Base-by-base conservation (phyloP, 805 yeast genomes). In the Candida palmyrensis region DNA sequence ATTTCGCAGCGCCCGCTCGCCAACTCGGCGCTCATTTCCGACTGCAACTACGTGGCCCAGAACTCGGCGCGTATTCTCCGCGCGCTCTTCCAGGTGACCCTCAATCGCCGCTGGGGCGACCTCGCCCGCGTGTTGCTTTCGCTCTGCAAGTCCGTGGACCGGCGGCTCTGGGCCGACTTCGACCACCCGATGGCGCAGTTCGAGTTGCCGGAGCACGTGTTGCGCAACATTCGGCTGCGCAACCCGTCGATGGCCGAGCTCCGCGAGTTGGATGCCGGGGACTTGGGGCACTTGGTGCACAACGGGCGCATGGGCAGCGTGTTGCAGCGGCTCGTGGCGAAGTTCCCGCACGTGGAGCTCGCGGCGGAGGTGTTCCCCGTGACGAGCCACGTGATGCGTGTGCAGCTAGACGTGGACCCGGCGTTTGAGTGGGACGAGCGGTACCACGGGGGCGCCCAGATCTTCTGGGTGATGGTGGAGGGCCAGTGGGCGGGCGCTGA, bases 391-490 rank as follows among this genome's bases (percentile, higher is more conserved):
- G 97, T 92, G 4, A 76, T 90, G 78, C 68, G 96, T 34, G 75
- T 92, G 18, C 88, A 83, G 48, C 72, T 84, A 2, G 55, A 59
- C 6, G 56, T 92, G 16, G 77, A 70, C 21, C 79, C 96, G 0
- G 88, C 84, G 45, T 94, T 92, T 55, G 60, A 65, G 6, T 92
- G 97, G 97, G 95, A 87, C 56, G 75, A 68, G 27, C 74, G 71
- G 36, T 62, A 73, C 34, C 97, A 92, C 56, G 96, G 96, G 0
- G 75, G 71, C 41, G 82, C 84, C 1, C 94, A 88, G 53, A 72
- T 80, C 44, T 92, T 88, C 48, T 92, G 98, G 98, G 71, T 92
- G 3, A 71, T 90, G 41, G 94, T 90, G 5, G 97, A 89, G 53
- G 94, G 86, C 43, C 32, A 29, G 18, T 18, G n/a, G 6, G 30